These are phyloP conservation scores for Tulasnella sp. DNA, from an alignment of 768 basidiomycete genomes.

Conservation along the genomic window DNA sequence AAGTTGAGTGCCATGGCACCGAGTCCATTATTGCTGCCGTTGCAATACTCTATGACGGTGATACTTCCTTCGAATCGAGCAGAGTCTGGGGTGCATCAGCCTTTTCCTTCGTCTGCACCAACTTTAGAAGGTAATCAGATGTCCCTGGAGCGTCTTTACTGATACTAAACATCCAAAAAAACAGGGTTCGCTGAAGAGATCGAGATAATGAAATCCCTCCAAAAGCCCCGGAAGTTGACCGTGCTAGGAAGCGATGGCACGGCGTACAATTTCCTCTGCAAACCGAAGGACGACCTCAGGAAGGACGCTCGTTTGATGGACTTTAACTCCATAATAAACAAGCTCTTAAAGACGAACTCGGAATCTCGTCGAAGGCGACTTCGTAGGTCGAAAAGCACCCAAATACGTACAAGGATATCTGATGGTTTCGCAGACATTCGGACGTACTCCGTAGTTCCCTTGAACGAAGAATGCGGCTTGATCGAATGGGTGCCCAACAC, in stretches of 20 bases:
- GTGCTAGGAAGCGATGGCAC: constrained; percentile 79
- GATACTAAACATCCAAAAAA: background rate
- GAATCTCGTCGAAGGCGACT: constrained; percentile 88
- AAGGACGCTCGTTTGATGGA: constrained; percentile 99
- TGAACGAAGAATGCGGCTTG: constrained; percentile 96
- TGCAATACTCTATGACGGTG: constrained; percentile 89
- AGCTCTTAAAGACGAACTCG: constrained; percentile 86
- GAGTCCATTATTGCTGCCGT: constrained; percentile 74
- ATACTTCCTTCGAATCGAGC: constrained; percentile 70
- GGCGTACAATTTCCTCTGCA: constrained; percentile 86
- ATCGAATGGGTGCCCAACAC: constrained; percentile 99
- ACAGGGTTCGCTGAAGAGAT: constrained; percentile 78
- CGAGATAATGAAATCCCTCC: constrained; percentile 86
- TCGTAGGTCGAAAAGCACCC: constrained; percentile 51
- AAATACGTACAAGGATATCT: background rate
- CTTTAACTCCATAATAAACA: constrained; percentile 96
- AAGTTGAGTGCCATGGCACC: constrained; percentile 53
- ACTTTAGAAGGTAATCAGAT: constrained; percentile 61
- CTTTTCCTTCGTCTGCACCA: constrained; percentile 73
- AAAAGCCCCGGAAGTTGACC: constrained; percentile 85
- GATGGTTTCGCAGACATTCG: constrained; percentile 62
- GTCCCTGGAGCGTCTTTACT: background rate
- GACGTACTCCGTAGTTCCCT: constrained; percentile 96
- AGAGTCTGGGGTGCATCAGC: constrained; percentile 58
- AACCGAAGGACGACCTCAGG: constrained; percentile 94